A percentile compares a stretch with the other conserved stretches of the same genome.
phyloP scores from a whole-genome alignment of 2,329 filamentous ascomycete genomes.

The Penicillium sp. region DNA sequence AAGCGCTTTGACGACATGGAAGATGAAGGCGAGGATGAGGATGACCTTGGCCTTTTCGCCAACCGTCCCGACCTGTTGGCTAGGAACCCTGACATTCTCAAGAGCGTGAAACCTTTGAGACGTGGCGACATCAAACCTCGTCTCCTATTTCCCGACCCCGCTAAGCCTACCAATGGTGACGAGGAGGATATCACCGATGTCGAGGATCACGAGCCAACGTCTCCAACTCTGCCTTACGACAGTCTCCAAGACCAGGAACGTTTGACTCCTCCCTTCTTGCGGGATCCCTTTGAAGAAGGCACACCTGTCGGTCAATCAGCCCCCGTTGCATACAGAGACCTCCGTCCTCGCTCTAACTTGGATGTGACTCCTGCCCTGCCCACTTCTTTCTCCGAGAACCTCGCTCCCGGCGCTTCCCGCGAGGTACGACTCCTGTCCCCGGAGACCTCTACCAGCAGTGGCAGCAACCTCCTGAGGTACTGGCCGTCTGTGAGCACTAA shows the following conservation, averaged over 20 bases:
- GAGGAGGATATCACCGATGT: slow-evolving; percentile 57
- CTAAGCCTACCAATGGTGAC: slow-evolving; percentile 27
- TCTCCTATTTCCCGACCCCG: slow-evolving; percentile 53
- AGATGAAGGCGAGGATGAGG: slow-evolving; percentile 41
- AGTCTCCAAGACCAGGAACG: neutral
- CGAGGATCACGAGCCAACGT: slow-evolving; percentile 35
- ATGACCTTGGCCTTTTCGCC: slow-evolving; percentile 42
- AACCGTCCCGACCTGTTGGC: slow-evolving; percentile 37
- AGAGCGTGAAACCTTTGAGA: slow-evolving; percentile 49
- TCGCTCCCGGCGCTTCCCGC: neutral
- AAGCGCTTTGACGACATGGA: slow-evolving; percentile 49
- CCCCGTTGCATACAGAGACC: neutral
- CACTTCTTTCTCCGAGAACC: slow-evolving; percentile 9
- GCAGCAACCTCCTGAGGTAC: neutral
- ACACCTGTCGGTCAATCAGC: neutral
- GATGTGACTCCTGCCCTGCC: neutral
- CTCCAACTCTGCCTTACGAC: slow-evolving; percentile 5
- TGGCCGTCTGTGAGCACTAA: neutral
- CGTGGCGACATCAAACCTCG: slow-evolving; percentile 59
- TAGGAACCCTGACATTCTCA: slow-evolving; percentile 23
- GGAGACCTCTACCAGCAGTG: neutral
- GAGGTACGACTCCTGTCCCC: neutral
- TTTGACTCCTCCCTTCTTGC: slow-evolving; percentile 5
- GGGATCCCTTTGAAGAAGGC: neutral
- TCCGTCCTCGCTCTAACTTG: neutral